Base-by-base conservation (phyloP, 257 asterid genomes). In the Solanum tarijense region DNA sequence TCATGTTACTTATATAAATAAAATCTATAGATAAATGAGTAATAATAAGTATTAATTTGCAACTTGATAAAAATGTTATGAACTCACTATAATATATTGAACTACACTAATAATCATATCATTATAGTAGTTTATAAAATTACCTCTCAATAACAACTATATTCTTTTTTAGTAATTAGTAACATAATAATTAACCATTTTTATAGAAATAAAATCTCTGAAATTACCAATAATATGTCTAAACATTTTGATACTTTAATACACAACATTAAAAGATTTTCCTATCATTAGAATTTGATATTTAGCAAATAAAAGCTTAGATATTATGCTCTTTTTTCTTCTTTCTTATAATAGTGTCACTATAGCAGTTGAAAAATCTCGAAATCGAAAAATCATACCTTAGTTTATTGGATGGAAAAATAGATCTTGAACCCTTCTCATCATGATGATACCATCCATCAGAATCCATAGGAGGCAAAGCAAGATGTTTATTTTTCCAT, bases 401-500 rank as follows among this genome's bases (percentile, higher is more conserved):
- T 35, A 92, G 21, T 46, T 89, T 92, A 1, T 87, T 39, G 2
- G 96, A 89, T 41, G 98, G 96, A 18, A 74, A 60, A 75, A 60
- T 62, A 25, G 86, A 83, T 90, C 86, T 89, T 0, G 94, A 90
- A 83, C 46, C 91, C 73, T 91, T 91, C 6, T 78, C 87, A 35
- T 43, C 66, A 84, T 88, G 66, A 55, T 91, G 90, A 88, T 89
- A 93, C 87, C 85, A 55, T 5, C 81, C 92, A 79, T 78, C 83
- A 7, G 87, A 73, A 43, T 72, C 29, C 55, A 62, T 83, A 12
- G 83, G 79, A 4, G 93, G 91, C 76, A 91, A 55, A 21, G 62
- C 86, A 23, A 91, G 69, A 89, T 87, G 87, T 87, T 88, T 91
- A 48, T 93, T 93, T 88, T 82, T 95, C 96, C 96, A 90, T 10